These are phyloP conservation scores for Metarhizium rileyi DNA, from an alignment of 2,329 filamentous ascomycete species.

Conservation along the genomic window DNA sequence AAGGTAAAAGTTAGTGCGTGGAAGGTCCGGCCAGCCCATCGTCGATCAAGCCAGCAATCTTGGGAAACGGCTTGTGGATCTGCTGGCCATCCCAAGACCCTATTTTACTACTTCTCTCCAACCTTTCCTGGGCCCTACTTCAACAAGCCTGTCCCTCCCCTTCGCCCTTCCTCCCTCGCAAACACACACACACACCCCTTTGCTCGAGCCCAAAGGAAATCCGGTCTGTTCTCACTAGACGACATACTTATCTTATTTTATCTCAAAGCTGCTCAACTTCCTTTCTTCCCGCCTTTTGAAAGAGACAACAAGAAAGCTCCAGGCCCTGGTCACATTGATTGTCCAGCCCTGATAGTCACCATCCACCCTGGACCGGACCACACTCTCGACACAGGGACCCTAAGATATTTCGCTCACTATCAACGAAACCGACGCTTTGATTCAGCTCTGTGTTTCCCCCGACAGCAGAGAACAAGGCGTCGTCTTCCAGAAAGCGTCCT, in stretches of 20 bases:
- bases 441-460: neutral
- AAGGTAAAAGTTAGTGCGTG: neutral
- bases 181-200: neutral
- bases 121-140: constrained; percentile 6
- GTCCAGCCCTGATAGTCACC: neutral
- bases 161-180: neutral
- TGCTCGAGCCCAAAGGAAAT: neutral
- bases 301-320: neutral
- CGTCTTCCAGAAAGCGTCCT: neutral
- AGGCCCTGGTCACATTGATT: neutral
- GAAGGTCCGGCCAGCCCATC: constrained; percentile 5
- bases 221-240: neutral
- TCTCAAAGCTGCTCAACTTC: neutral
- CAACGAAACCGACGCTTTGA: neutral
- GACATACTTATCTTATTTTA: neutral
- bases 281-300: neutral
- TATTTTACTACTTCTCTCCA: constrained; percentile 3
- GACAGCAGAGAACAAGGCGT: neutral
- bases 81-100: constrained; percentile 4
- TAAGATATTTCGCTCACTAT: neutral
- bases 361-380: neutral
- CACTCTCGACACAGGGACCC: neutral
- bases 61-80: constrained; percentile 5
- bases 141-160: constrained; percentile 5
- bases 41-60: constrained; percentile 7